Base-by-base conservation (phyloP, 805 yeast species). In the Kuraishia molischiana region DNA sequence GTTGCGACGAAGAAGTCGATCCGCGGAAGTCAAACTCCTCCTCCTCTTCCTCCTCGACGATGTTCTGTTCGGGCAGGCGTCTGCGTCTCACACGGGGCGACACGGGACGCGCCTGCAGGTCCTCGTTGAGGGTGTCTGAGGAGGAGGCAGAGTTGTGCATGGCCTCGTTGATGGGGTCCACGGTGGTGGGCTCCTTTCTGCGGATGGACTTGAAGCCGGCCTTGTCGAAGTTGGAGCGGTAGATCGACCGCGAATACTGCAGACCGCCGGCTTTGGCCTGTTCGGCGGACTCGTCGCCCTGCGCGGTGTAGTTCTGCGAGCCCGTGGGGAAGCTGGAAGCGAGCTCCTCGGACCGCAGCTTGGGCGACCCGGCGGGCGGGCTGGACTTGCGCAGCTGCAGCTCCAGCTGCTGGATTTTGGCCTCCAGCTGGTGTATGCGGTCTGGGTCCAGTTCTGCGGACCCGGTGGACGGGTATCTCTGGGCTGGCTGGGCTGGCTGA, bases 181-280 rank as follows among this genome's bases (percentile, higher is more conserved):
- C 13, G 15, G 36, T 17, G n/a, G 22, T 29, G n/a, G 43, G 42
- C 13, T 38, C 33, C 13, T 41, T 38, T 13, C 48, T 44, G 39
- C 55, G 56, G 36, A 54, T 54, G 42, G 55, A 34, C 26, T 55
- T 51, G 29, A 53, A 49, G 3, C 62, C 62, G 1, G 62, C 62
- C 41, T 58, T 58, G 41, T 58, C 62, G 40, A 57, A 57, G 6
- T 61, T 61, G 2, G 61, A 53, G 21, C 61, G 44, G 40, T 58
- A 58, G 37, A 58, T 58, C 4, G 62, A 57, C 38, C 48, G 43
- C 5, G 60, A 50, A 34, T 57, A 57, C 4, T 58, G 54, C 32
- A 57, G 40, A 13, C 48, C 44, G n/a, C 61, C 61, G 0, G 59
- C 50, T 29, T 54, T 50, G 37, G 56, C 62, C 36, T 57, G 62